Evolutionary conservation across 257 asterid genomes (phyloP).

Genomic region (Penstemon eatonii): DNA sequence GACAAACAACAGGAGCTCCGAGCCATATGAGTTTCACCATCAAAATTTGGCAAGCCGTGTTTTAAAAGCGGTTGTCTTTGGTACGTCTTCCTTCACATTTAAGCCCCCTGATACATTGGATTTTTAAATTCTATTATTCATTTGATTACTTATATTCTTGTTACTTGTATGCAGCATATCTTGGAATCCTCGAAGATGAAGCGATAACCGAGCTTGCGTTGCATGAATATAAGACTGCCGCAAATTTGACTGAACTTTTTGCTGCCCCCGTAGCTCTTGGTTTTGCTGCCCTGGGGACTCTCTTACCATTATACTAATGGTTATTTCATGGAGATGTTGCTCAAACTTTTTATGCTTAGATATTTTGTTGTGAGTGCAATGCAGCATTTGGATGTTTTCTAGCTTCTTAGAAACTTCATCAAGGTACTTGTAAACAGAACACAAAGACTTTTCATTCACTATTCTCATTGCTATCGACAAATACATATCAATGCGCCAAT

Average conservation of each 20-base stretch:
- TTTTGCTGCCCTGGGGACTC: background rate
- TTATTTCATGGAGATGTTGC: too few relatives aligned
- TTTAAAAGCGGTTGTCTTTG: slow-evolving; percentile 68
- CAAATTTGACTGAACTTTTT: slow-evolving; percentile 90
- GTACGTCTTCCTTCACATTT: slow-evolving; percentile 32
- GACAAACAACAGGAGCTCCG: slow-evolving; percentile 58
- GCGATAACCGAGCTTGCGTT: slow-evolving; percentile 64
- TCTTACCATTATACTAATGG: too few relatives aligned
- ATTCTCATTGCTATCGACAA: too few relatives aligned
- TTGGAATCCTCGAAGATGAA: slow-evolving; percentile 56
- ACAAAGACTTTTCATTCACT: too few relatives aligned
- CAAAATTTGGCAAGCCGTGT: slow-evolving; percentile 73
- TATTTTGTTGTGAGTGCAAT: too few relatives aligned
- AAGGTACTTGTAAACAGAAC: too few relatives aligned
- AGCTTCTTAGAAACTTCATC: too few relatives aligned
- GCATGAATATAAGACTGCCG: slow-evolving; percentile 72
- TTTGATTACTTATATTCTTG: slow-evolving; percentile 7
- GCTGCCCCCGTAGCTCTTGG: slow-evolving; percentile 80
- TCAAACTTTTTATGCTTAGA: too few relatives aligned
- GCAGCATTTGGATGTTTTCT: too few relatives aligned
- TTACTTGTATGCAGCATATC: slow-evolving; percentile 23
- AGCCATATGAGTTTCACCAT: slow-evolving; percentile 60
- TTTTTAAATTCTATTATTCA: background rate
- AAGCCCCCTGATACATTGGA: background rate
- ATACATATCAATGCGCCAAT: too few relatives aligned